Evolutionary conservation across 2,329 filamentous ascomycete species (phyloP).

Genomic region (Emmonsiellopsis sp.): DNA sequence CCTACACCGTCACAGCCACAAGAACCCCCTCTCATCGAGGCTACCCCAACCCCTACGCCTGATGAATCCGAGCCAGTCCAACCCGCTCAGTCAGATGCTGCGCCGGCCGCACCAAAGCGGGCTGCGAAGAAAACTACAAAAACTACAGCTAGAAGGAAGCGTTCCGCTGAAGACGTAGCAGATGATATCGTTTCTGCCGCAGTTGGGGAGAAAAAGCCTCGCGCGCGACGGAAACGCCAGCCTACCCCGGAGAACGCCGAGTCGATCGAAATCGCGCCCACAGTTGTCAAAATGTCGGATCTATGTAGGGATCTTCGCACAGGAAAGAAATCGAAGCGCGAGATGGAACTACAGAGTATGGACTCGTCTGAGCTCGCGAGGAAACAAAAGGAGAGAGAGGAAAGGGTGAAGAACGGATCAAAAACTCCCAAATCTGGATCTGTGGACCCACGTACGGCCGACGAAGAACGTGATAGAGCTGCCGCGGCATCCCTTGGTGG

Average conservation of each 20-base stretch:
- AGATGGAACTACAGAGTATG: constrained; percentile 48
- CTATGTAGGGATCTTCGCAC: constrained; percentile 45
- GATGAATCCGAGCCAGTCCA: not conserved
- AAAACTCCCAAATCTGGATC: constrained; percentile 2
- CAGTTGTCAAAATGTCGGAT: constrained; percentile 49
- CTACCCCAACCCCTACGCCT: too few species aligned
- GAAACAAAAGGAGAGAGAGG: constrained; percentile 31
- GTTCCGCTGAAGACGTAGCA: constrained; percentile 15
- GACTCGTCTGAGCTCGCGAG: constrained; percentile 46
- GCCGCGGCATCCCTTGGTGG: constrained; percentile 25
- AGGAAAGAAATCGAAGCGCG: constrained; percentile 49
- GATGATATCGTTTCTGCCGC: constrained; percentile 10
- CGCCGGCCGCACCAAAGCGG: constrained; percentile 8
- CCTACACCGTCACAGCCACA: not conserved
- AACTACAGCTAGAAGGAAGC: not conserved
- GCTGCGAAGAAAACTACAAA: constrained; percentile 15
- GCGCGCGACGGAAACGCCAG: constrained; percentile 28
- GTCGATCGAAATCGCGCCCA: constrained; percentile 43
- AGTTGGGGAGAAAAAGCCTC: constrained; percentile 18
- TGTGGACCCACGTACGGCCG: constrained; percentile 15
- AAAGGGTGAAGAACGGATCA: constrained; percentile 12
- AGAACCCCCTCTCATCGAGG: not conserved
- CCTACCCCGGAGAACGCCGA: constrained; percentile 42
- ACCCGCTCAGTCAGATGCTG: not conserved
- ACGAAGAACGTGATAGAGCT: constrained; percentile 19